phyloP scores from a whole-genome alignment of 1,284 basidiomycete species.

The Gomphus bonarii region DNA sequence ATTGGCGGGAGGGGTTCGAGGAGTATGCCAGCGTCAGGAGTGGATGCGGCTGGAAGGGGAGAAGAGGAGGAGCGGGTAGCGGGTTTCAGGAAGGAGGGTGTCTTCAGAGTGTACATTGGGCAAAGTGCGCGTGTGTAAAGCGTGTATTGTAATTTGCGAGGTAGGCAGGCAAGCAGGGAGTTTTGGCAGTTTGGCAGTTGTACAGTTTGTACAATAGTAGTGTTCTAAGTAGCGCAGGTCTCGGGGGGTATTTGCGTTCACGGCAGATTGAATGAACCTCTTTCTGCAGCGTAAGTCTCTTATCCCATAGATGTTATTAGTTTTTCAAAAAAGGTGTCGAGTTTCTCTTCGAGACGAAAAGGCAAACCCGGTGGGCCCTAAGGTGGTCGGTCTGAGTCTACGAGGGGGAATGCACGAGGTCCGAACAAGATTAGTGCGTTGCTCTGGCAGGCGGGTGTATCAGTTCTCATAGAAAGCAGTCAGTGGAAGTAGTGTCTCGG shows the following conservation, averaged over 20 bases:
- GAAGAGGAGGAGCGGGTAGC: constrained; percentile 54
- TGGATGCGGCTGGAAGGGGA: constrained; percentile 21
- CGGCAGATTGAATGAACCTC: neutral
- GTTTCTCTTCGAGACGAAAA: constrained; percentile 2
- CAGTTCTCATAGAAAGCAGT: constrained; percentile 4
- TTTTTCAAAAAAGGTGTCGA: constrained; percentile 9
- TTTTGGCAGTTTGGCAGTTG: too few species aligned
- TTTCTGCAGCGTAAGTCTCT: constrained; percentile 21
- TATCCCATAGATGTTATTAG: constrained; percentile 55
- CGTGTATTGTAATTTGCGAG: too few species aligned
- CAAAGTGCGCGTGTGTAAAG: constrained; percentile 12
- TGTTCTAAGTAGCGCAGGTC: constrained; percentile 15
- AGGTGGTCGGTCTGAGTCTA: constrained; percentile 69
- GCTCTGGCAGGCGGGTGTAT: neutral
- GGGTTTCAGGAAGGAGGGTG: constrained; percentile 55
- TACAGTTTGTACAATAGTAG: neutral
- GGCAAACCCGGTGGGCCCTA: constrained; percentile 30
- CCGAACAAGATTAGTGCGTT: constrained; percentile 38
- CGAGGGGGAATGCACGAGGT: constrained; percentile 47
- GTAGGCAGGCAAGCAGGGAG: too few species aligned
- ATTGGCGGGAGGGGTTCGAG: constrained; percentile 16
- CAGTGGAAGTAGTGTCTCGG: neutral
- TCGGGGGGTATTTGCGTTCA: constrained; percentile 9
- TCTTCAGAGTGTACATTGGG: constrained; percentile 56
- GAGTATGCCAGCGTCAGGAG: constrained; percentile 28